Evolutionary conservation across 306 rosid genomes (phyloP).

Genomic region (Ormosia semicastrata): DNA sequence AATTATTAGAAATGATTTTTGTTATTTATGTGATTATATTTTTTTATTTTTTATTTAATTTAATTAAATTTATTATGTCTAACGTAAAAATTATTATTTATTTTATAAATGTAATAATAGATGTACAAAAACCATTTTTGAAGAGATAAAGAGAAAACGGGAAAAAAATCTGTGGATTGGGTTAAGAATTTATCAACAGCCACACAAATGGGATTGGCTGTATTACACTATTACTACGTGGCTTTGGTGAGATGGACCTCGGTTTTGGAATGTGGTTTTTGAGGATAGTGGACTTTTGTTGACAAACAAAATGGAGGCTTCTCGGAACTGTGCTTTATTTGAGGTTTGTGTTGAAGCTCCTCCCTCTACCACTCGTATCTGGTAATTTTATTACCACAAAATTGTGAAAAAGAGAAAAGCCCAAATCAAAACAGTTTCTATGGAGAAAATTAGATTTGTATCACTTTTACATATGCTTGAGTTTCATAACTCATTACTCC

Average conservation of each 20-base stretch:
- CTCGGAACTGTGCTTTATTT: constrained; percentile 23
- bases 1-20: too few relatives aligned
- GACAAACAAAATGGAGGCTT: constrained; percentile 37
- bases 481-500: too few relatives aligned
- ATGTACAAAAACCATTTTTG: too few relatives aligned
- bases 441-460: not conserved
- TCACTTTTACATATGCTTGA: not conserved
- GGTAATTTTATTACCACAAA: not conserved
- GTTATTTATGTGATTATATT: too few relatives aligned
- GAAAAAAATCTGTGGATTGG: constrained; percentile 27
- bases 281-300: not conserved
- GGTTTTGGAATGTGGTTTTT: constrained; percentile 27
- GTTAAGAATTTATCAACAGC: constrained; percentile 31
- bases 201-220: constrained; percentile 31
- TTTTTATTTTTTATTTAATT: too few relatives aligned
- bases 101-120: too few relatives aligned
- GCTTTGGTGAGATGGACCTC: constrained; percentile 34
- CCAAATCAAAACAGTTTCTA: not conserved
- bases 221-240: constrained; percentile 17
- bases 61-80: too few relatives aligned
- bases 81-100: too few relatives aligned
- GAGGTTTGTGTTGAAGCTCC: constrained; percentile 35
- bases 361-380: constrained; percentile 26
- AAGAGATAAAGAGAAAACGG: not conserved
- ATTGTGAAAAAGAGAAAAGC: not conserved